Evolutionary conservation across 2,329 filamentous ascomycete species (phyloP), one percentile per base, ranked within the genome.

Genomic region (Verticillium nonalfalfae): DNA sequence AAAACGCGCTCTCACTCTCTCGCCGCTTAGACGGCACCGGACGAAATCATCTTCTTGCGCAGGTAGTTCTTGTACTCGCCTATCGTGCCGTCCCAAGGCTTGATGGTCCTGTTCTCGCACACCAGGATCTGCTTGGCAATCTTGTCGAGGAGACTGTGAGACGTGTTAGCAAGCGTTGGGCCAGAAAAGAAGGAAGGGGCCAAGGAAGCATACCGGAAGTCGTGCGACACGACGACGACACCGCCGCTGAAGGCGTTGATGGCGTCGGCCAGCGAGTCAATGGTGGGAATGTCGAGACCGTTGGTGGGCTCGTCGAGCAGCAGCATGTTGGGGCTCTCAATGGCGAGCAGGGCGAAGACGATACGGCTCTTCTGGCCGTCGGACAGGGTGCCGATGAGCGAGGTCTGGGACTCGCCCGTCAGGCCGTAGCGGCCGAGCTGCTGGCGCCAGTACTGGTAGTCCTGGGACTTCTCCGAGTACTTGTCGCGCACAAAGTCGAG

Each of bases 101-200:
- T 88, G 70, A 98, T 93, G 14, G 93, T 93, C 85, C 93, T 93
- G 87, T 99, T 93, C 81, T 99, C 95, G 79, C 96, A 99, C 61
- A 99, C 95, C 80, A 99, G 88, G 78, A 99, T 99, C 78, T 99
- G 92, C 85, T 99, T 99, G 70, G 95, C 95, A 76, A 99, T 98
- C 85, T 97, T 97, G 86, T 99, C 95, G 67, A 99, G 88, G 72
- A 99, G 83, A 83, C 94, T 96, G 62, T 61, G 26, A 26, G 26
- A 45, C 10, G 18, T 34, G 59, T 70, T 66, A 73, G 65, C 57
- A 65, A 52, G 55, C 9, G 21, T 52, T n/a, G n/a, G 3, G 9
- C 18, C 10, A 11, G 15, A n/a, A 7, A 18, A 10, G n/a, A 6
- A 39, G 13, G n/a, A 34, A 4, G 21, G n/a, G 9, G 56, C 7